Evolutionary conservation across 176 grass and related monocot species (phyloP).

Genomic region (Phoenix dactylifera): DNA sequence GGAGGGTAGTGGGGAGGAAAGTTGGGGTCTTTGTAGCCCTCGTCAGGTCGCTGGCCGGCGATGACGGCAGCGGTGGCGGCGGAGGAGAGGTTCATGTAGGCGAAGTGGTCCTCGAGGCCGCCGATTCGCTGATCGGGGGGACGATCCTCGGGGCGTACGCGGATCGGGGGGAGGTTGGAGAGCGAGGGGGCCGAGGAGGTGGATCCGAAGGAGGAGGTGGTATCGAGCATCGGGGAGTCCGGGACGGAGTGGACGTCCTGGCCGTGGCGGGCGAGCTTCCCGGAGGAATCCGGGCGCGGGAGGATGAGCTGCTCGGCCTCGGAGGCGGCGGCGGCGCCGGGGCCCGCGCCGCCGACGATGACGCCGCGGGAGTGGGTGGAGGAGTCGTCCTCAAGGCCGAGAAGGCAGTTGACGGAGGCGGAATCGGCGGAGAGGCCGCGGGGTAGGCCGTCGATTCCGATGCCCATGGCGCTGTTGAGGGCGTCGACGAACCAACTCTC

Average conservation of each 20-base stretch:
- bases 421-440: slow-evolving; percentile 73
- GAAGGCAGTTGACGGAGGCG: slow-evolving; percentile 88
- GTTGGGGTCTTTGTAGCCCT: slow-evolving; percentile 21
- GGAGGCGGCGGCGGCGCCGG: slow-evolving; percentile 17
- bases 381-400: slow-evolving; percentile 85
- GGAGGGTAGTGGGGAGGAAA: slow-evolving; percentile 1
- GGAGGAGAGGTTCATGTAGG: slow-evolving; percentile 48
- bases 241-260: slow-evolving; percentile 80
- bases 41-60: neutral
- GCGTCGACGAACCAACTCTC: slow-evolving; percentile 96
- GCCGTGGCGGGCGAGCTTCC: slow-evolving; percentile 16
- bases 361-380: slow-evolving; percentile 59
- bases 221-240: slow-evolving; percentile 90
- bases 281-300: slow-evolving; percentile 14
- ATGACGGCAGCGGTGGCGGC: slow-evolving; percentile 5
- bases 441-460: slow-evolving; percentile 66
- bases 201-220: slow-evolving; percentile 76
- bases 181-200: slow-evolving; percentile 85
- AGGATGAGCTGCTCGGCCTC: slow-evolving; percentile 15
- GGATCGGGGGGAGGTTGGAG: slow-evolving; percentile 89
- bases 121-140: slow-evolving; percentile 25
- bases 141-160: slow-evolving; percentile 49
- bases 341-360: slow-evolving; percentile 12
- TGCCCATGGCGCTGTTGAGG: slow-evolving; percentile 67
- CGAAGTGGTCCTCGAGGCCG: slow-evolving; percentile 65